Percentiles rank a stretch among this genome's conserved stretches.
Conservation (phyloP, 805 yeast genomes). For the Yarrowia sp. region DNA sequence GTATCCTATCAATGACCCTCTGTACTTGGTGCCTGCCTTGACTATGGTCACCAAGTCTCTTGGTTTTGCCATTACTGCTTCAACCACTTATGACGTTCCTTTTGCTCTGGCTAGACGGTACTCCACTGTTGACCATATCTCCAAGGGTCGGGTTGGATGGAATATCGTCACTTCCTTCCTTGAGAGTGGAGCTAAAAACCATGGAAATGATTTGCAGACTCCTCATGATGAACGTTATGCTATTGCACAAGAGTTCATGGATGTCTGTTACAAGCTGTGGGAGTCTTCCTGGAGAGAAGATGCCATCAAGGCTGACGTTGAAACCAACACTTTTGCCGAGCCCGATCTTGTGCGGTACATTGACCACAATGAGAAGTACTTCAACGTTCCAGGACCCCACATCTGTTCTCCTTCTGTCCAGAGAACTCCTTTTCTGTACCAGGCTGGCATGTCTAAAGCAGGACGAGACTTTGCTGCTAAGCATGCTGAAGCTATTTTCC, state of each 20-base stretch:
- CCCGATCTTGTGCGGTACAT: constrained; percentile 46
- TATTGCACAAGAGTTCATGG: constrained; percentile 45
- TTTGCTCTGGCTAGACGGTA: constrained; percentile 45
- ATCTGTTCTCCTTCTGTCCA: constrained; percentile 48
- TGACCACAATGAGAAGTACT: constrained; percentile 45
- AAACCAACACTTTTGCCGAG: constrained; percentile 32
- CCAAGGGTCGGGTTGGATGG: constrained; percentile 49
- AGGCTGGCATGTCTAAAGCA: constrained; percentile 46
- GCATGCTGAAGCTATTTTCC: constrained; percentile 47
- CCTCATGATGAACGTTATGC: constrained; percentile 46
- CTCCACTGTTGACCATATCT: constrained; percentile 47
- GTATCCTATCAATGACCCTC: constrained; percentile 45
- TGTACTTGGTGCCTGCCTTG: constrained; percentile 43
- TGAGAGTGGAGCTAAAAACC: constrained; percentile 46
- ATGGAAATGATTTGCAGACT: constrained; percentile 42
- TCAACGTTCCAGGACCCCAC: constrained; percentile 46
- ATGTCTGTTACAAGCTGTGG: constrained; percentile 45
- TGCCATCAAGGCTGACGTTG: constrained; percentile 38
- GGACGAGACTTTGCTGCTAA: constrained; percentile 47
- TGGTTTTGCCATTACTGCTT: constrained; percentile 46
- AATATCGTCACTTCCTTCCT: constrained; percentile 47
- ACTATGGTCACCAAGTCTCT: constrained; percentile 46
- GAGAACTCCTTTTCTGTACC: constrained; percentile 46
- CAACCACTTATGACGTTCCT: constrained; percentile 47
- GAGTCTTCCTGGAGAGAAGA: constrained; percentile 49